phyloP scores from a whole-genome alignment of 768 basidiomycete species.

The Butyriboletus loyo region DNA sequence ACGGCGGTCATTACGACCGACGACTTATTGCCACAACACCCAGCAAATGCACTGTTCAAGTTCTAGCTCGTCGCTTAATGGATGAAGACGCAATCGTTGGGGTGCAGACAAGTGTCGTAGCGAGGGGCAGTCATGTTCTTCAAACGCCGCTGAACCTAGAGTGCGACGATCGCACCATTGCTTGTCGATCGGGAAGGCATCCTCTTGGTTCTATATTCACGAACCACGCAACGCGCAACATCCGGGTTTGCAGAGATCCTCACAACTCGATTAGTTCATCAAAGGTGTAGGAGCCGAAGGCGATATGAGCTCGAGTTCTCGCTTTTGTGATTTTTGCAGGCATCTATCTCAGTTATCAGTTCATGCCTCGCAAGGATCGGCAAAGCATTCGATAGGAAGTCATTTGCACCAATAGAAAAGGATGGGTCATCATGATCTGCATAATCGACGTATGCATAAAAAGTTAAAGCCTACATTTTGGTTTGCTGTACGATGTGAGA shows the following conservation, averaged over 20 bases:
- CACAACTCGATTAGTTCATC: neutral
- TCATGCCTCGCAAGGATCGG: neutral
- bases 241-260: neutral
- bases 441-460: constrained; percentile 17
- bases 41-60: neutral
- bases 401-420: neutral
- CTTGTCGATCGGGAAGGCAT: neutral
- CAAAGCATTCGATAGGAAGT: neutral
- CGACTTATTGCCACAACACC: neutral
- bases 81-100: no score
- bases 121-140: no score
- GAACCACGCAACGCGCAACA: no score
- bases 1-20: neutral
- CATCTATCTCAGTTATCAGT: neutral
- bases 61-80: neutral
- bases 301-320: neutral
- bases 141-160: no score
- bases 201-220: no score
- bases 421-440: constrained; percentile 1
- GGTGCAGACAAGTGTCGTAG: no score
- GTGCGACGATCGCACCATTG: neutral
- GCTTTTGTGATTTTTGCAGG: neutral
- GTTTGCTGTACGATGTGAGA: constrained; percentile 4
- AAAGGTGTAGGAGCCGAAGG: neutral
- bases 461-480: constrained; percentile 21